Evolutionary conservation across 1,284 basidiomycete species (phyloP).

Genomic region (Apiotrichum domesticum): DNA sequence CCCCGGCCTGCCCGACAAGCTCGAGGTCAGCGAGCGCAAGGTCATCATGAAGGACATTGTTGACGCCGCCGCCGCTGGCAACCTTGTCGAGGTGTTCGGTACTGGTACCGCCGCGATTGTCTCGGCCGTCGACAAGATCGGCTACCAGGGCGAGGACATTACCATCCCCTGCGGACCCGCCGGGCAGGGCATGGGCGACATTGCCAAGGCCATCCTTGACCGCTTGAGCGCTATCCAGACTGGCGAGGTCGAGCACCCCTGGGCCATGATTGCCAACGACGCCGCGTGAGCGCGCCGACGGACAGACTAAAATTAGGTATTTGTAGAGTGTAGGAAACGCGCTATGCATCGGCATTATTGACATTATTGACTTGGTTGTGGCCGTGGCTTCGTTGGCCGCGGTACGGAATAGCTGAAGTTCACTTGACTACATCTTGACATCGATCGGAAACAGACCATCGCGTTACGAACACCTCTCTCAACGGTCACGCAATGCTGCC

Average conservation of each 20-base stretch:
- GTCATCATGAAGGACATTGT: slow-evolving; percentile 86
- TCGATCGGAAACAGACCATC: neutral
- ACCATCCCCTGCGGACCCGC: slow-evolving; percentile 75
- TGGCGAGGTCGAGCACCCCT: slow-evolving; percentile 73
- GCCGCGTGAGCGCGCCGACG: neutral
- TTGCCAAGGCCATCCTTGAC: slow-evolving; percentile 75
- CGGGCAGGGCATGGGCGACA: slow-evolving; percentile 66
- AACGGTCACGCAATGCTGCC: too few species aligned
- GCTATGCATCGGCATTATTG: neutral
- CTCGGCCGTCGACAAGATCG: slow-evolving; percentile 73
- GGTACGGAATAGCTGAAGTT: too few species aligned
- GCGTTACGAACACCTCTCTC: too few species aligned
- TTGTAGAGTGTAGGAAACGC: neutral
- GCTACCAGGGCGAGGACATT: slow-evolving; percentile 80
- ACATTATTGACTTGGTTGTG: too few species aligned
- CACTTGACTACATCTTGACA: too few species aligned
- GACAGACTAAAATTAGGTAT: too few species aligned
- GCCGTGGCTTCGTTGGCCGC: too few species aligned
- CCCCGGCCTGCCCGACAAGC: slow-evolving; percentile 58
- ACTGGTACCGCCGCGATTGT: slow-evolving; percentile 86
- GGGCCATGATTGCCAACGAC: slow-evolving; percentile 52
- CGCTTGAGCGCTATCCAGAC: slow-evolving; percentile 86
- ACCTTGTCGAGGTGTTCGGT: slow-evolving; percentile 86
- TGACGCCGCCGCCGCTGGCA: slow-evolving; percentile 62
- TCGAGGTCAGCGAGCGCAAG: slow-evolving; percentile 73